Conservation (phyloP, 495 filamentous ascomycete species). For the Aspergillus heteromorphus region DNA sequence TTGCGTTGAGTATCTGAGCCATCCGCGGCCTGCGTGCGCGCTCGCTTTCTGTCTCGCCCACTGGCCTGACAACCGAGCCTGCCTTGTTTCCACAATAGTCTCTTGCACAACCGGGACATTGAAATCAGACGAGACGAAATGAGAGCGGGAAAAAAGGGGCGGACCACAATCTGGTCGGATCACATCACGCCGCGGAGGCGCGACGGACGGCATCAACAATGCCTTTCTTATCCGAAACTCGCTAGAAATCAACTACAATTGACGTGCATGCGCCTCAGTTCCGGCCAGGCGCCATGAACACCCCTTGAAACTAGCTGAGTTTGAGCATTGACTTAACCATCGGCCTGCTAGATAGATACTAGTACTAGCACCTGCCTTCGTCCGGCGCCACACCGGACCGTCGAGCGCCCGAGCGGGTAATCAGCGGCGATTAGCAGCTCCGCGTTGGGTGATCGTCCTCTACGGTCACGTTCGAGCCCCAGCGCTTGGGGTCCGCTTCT, state of each 20-base stretch:
- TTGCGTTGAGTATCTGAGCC: background rate
- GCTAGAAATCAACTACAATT: background rate
- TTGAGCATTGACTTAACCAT: background rate
- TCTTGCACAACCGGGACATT: background rate
- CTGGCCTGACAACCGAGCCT: background rate
- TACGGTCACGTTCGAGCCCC: conserved; percentile 4
- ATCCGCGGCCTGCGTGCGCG: background rate
- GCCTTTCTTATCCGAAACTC: background rate
- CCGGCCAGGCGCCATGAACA: background rate
- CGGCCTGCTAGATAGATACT: conserved; percentile 1
- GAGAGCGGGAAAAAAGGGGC: background rate
- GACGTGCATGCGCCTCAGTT: background rate
- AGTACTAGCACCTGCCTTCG: conserved; percentile 1
- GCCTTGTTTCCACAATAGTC: background rate
- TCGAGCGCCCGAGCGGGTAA: conserved; percentile 3
- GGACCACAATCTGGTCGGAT: background rate
- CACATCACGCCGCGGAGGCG: background rate
- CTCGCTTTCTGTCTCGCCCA: background rate
- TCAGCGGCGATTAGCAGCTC: conserved; percentile 1
- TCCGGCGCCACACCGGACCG: background rate
- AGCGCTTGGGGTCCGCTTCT: background rate
- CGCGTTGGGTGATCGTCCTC: conserved; percentile 6
- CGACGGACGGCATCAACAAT: background rate
- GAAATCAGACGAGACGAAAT: background rate
- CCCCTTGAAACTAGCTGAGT: conserved; percentile 2